phyloP scores from a whole-genome alignment of 2,329 filamentous ascomycete genomes.

The Talaromyces sp. region DNA sequence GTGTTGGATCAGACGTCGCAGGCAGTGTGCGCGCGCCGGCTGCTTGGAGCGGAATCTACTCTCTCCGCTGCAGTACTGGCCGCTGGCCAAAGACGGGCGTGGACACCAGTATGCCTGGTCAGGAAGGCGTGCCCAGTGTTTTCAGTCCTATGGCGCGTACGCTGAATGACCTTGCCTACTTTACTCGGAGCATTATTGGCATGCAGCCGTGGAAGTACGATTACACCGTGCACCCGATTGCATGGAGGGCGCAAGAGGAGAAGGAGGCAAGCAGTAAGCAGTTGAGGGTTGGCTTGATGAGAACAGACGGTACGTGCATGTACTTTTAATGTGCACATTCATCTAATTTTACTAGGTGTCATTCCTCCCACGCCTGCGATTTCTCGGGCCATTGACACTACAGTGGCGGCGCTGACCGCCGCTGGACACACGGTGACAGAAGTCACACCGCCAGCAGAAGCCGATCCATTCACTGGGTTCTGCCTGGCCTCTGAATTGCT shows the following conservation, averaged over 20 bases:
- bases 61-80: constrained; percentile 78
- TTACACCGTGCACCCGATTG: constrained; percentile 75
- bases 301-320: constrained; percentile 54
- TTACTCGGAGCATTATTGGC: constrained; percentile 67
- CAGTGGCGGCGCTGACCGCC: constrained; percentile 60
- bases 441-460: constrained; percentile 61
- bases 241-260: constrained; percentile 63
- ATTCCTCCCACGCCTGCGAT: constrained; percentile 85
- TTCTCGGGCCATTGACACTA: constrained; percentile 64
- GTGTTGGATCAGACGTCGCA: constrained; percentile 85
- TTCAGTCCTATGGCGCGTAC: constrained; percentile 92
- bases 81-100: constrained; percentile 83
- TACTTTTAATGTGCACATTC: background rate
- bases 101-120: constrained; percentile 82
- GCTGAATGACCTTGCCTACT: constrained; percentile 75
- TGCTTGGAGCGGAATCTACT: constrained; percentile 85
- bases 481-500: constrained; percentile 72
- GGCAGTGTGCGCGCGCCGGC: constrained; percentile 82
- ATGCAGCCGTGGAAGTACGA: constrained; percentile 91
- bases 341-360: constrained; percentile 46
- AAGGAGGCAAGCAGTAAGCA: constrained; percentile 56
- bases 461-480: constrained; percentile 71
- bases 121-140: constrained; percentile 82
- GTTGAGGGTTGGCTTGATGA: constrained; percentile 69
- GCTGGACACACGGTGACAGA: constrained; percentile 71